Evolutionary conservation across 2,329 filamentous ascomycete genomes (phyloP).

Genomic region (Botryosphaeria dothidea): DNA sequence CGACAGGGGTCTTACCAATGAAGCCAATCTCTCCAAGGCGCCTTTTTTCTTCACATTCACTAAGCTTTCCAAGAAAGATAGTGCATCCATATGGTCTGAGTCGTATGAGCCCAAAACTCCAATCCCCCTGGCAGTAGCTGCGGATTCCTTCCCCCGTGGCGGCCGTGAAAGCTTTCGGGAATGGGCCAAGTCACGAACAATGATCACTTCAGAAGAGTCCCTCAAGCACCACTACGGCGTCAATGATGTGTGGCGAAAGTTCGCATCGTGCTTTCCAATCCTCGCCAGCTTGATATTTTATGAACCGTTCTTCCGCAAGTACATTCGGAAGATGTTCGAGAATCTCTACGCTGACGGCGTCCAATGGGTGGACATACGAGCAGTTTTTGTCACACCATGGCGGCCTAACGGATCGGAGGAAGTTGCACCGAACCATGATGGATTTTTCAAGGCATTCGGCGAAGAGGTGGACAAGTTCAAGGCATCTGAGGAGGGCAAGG

Average conservation of each 20-base stretch:
- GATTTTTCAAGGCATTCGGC: conserved; percentile 71
- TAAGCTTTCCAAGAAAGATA: conserved; percentile 34
- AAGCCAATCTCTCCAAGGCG: conserved; percentile 55
- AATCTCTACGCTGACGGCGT: conserved; percentile 79
- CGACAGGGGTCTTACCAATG: conserved; percentile 57
- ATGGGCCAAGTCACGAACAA: conserved; percentile 75
- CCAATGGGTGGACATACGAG: conserved; percentile 78
- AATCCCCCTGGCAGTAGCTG: conserved; percentile 62
- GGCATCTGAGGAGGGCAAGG: conserved; percentile 65
- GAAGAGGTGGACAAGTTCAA: conserved; percentile 81
- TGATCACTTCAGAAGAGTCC: conserved; percentile 70
- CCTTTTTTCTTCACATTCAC: conserved; percentile 60
- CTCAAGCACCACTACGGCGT: conserved; percentile 80
- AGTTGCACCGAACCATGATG: conserved; percentile 66
- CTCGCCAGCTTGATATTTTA: conserved; percentile 78
- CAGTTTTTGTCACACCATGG: conserved; percentile 73
- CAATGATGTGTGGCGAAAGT: conserved; percentile 83
- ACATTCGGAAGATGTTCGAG: conserved; percentile 69
- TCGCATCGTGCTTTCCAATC: conserved; percentile 71
- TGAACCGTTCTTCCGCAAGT: conserved; percentile 82
- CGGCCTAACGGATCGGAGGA: conserved; percentile 64
- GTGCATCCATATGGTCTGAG: conserved; percentile 64
- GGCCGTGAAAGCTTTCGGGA: conserved; percentile 70
- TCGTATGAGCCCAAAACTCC: conserved; percentile 62
- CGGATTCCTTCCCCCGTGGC: conserved; percentile 72